A percentile compares a stretch with the other conserved stretches of the same genome.
Conservation (phyloP, 1,284 basidiomycete species). For the Neonothopanus nambi region DNA sequence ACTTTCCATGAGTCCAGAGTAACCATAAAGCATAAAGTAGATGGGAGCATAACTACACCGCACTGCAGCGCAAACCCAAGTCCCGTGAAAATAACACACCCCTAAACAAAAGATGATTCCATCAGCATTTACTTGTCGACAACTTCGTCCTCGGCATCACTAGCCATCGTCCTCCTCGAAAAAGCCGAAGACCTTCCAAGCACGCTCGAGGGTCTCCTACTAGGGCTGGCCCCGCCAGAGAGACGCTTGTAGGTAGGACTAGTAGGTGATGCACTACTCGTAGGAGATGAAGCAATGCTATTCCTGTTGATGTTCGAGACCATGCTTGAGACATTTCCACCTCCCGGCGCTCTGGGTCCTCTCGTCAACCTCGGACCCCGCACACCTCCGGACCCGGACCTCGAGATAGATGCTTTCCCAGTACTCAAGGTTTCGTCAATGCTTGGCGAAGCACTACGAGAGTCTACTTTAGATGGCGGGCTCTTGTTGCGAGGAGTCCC, state of each 20-base stretch:
- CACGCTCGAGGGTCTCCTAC: slow-evolving; percentile 42
- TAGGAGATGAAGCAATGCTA: slow-evolving; percentile 35
- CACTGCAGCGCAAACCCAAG: too few relatives aligned
- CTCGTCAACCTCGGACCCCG: slow-evolving; percentile 55
- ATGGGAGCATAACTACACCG: too few relatives aligned
- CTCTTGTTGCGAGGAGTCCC: slow-evolving; percentile 39
- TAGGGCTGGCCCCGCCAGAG: slow-evolving; percentile 41
- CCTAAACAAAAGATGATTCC: not conserved
- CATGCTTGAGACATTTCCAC: slow-evolving; percentile 51
- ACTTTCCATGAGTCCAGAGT: too few relatives aligned
- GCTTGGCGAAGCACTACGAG: slow-evolving; percentile 27
- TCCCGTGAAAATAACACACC: too few relatives aligned
- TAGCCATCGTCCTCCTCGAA: slow-evolving; percentile 74
- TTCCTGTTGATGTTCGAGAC: slow-evolving; percentile 57
- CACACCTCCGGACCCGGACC: slow-evolving; percentile 46
- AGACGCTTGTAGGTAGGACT: slow-evolving; percentile 41
- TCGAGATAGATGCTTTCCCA: slow-evolving; percentile 35
- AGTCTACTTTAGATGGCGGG: slow-evolving; percentile 39
- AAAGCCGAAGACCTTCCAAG: slow-evolving; percentile 55
- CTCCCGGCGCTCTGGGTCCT: slow-evolving; percentile 41
- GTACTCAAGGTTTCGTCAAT: slow-evolving; percentile 34
- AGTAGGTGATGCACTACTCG: slow-evolving; percentile 31
- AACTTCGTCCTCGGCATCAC: slow-evolving; percentile 77
- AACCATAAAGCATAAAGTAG: too few relatives aligned
- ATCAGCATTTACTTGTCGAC: slow-evolving; percentile 31